These are phyloP conservation scores for Wickerhamiella cacticola DNA, from an alignment of 805 yeast species.

Conservation along the genomic window DNA sequence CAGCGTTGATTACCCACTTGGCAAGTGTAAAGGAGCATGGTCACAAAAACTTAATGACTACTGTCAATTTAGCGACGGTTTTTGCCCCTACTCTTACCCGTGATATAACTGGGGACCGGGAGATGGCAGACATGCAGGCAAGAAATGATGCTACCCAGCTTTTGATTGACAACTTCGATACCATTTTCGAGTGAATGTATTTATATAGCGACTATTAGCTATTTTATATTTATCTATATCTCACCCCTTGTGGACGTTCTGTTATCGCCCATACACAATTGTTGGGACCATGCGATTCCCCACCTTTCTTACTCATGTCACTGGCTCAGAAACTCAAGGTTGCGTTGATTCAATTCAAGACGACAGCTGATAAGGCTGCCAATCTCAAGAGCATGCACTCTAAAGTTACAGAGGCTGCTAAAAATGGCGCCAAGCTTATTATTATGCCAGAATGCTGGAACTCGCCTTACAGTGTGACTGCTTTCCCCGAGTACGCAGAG, in stretches of 20 bases:
- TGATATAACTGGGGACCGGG: slow-evolving; percentile 66
- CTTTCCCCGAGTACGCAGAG: slow-evolving; percentile 83
- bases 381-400: slow-evolving; percentile 59
- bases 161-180: slow-evolving; percentile 31
- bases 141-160: slow-evolving; percentile 70
- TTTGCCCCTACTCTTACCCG: slow-evolving; percentile 89
- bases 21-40: slow-evolving; percentile 43
- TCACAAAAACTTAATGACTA: slow-evolving; percentile 62
- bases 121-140: slow-evolving; percentile 70
- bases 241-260: background rate
- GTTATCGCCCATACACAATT: background rate
- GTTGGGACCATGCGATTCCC: background rate
- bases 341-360: slow-evolving; percentile 73
- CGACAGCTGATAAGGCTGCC: slow-evolving; percentile 69
- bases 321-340: slow-evolving; percentile 52
- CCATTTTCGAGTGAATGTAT: slow-evolving; percentile 13
- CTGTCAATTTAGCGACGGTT: slow-evolving; percentile 73
- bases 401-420: slow-evolving; percentile 56
- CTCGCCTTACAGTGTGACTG: slow-evolving; percentile 81
- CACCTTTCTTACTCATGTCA: slow-evolving; percentile 2
- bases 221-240: background rate
- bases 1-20: slow-evolving; percentile 51
- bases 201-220: background rate
- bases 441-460: slow-evolving; percentile 95
- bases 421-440: slow-evolving; percentile 53